These are phyloP conservation scores for Geotrichum siamense DNA, from an alignment of 1,139 yeast species.

Conservation along the genomic window DNA sequence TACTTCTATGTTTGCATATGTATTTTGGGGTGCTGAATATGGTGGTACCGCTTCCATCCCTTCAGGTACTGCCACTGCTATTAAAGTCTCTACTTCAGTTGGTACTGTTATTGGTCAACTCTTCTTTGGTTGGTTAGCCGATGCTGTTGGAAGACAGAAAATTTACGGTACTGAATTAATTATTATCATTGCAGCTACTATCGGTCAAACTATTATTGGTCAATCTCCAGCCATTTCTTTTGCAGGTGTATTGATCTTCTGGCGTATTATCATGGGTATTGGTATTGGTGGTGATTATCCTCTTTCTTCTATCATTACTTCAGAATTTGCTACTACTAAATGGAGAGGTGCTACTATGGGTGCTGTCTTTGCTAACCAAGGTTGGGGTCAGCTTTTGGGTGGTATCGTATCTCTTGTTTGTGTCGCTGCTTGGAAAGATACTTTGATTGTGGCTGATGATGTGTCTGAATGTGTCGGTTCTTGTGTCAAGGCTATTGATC, in stretches of 20 bases:
- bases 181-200: conserved; percentile 69
- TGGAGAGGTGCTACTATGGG: conserved; percentile 40
- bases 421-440: conserved; percentile 37
- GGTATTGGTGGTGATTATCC: conserved; percentile 99
- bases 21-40: conserved; percentile 47
- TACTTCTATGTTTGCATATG: conserved; percentile 46
- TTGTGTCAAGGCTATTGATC: conserved; percentile 75
- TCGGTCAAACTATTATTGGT: conserved; percentile 56
- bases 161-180: conserved; percentile 81
- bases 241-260: conserved; percentile 52
- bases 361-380: conserved; percentile 39
- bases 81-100: conserved; percentile 80
- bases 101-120: conserved; percentile 57
- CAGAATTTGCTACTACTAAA: conserved; percentile 34
- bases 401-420: conserved; percentile 35
- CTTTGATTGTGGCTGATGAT: conserved; percentile 63
- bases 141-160: conserved; percentile 72
- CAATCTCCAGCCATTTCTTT: conserved; percentile 52
- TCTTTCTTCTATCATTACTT: conserved; percentile 60
- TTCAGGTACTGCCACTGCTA: conserved; percentile 58
- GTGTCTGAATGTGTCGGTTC: conserved; percentile 49
- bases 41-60: conserved; percentile 45
- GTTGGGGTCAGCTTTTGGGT: conserved; percentile 41
- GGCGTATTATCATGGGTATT: conserved; percentile 34
- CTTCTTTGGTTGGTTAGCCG: conserved; percentile 74